Conservation (phyloP, 1,139 yeast genomes). For the Geotrichum cucujoidarum region DNA sequence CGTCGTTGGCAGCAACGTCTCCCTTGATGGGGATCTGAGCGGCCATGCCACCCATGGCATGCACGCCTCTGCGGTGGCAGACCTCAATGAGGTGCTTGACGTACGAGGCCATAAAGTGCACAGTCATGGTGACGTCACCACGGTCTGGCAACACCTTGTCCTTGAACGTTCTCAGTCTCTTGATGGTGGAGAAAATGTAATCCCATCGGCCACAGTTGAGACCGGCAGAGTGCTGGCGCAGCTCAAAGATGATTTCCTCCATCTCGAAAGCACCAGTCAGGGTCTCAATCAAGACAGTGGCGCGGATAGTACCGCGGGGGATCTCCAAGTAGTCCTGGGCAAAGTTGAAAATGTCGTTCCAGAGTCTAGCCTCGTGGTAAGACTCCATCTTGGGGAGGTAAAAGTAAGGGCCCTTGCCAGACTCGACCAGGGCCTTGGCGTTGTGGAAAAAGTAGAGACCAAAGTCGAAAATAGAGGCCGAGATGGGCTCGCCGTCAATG, state of each 20-base stretch:
- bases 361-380: constrained; percentile 69
- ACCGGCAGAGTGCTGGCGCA: constrained; percentile 69
- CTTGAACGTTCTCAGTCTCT: constrained; percentile 58
- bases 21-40: constrained; percentile 75
- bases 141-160: constrained; percentile 67
- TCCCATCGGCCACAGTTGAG: constrained; percentile 84
- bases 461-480: constrained; percentile 73
- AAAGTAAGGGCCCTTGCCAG: constrained; percentile 72
- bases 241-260: constrained; percentile 75
- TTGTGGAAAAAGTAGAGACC: constrained; percentile 72
- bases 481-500: constrained; percentile 70
- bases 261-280: constrained; percentile 73
- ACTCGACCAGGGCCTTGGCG: constrained; percentile 54
- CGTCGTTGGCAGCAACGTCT: constrained; percentile 57
- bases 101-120: constrained; percentile 69
- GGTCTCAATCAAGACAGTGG: constrained; percentile 70
- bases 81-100: constrained; percentile 63
- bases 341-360: constrained; percentile 70
- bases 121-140: constrained; percentile 67
- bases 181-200: constrained; percentile 68
- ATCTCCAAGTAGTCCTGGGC: constrained; percentile 64
- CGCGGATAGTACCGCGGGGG: constrained; percentile 69
- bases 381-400: constrained; percentile 80
- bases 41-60: constrained; percentile 84
- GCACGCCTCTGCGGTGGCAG: constrained; percentile 70